Conservation (phyloP, 768 basidiomycete genomes). For the Russula vinacea region DNA sequence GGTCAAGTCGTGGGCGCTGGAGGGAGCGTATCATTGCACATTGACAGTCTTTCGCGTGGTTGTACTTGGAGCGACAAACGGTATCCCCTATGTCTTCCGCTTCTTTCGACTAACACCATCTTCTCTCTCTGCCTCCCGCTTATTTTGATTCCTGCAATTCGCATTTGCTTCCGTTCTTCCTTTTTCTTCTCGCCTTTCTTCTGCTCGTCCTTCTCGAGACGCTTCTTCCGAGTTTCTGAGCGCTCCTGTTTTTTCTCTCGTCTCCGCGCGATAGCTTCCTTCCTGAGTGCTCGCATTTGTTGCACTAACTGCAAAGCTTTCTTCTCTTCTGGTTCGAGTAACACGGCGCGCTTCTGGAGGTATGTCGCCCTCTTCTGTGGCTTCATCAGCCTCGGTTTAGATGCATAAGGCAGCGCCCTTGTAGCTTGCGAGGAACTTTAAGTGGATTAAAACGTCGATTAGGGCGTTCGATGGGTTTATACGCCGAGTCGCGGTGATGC, state of each 20-base stretch:
- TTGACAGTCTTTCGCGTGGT: not conserved
- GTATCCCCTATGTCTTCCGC: conserved; percentile 41
- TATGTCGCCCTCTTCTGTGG: conserved; percentile 78
- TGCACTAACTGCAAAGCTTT: conserved; percentile 89
- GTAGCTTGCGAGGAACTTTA: conserved; percentile 84
- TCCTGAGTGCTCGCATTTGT: conserved; percentile 88
- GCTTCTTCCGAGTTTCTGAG: conserved; percentile 64
- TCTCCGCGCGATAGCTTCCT: conserved; percentile 76
- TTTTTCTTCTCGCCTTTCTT: conserved; percentile 63
- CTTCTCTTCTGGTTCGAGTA: conserved; percentile 94
- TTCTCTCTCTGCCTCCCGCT: conserved; percentile 58
- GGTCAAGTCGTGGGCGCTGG: not conserved
- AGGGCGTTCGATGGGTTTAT: conserved; percentile 77
- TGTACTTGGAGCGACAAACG: not conserved
- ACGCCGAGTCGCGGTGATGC: conserved; percentile 75
- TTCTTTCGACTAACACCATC: conserved; percentile 58
- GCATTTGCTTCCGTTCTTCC: conserved; percentile 75
- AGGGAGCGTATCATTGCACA: too few species aligned
- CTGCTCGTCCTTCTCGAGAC: conserved; percentile 65
- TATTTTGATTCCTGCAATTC: conserved; percentile 65
- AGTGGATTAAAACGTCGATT: conserved; percentile 89
- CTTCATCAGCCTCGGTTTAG: conserved; percentile 83
- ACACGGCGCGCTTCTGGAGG: conserved; percentile 89
- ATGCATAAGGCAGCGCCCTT: conserved; percentile 84
- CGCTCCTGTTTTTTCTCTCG: conserved; percentile 86